Conservation (phyloP, 768 basidiomycete genomes). For the Suillus fuscotomentosus region DNA sequence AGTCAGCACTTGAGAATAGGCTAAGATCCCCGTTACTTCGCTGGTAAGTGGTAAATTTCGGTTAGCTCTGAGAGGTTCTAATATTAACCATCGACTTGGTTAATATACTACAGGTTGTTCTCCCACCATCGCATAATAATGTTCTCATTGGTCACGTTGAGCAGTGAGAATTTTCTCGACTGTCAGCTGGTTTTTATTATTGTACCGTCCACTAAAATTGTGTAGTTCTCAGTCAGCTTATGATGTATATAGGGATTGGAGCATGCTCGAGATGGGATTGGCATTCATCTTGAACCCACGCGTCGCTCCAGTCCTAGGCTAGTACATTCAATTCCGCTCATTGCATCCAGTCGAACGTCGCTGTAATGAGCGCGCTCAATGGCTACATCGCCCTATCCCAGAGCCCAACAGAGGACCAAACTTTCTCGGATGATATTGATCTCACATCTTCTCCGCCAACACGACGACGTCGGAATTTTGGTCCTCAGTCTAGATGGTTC, state of each 20-base stretch:
- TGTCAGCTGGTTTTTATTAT: not conserved
- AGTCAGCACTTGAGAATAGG: not conserved
- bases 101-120: not conserved
- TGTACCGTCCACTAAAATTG: not conserved
- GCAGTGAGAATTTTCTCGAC: not conserved
- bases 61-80: not conserved
- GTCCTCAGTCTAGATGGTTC: not conserved
- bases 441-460: not conserved
- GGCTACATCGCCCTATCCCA: not conserved
- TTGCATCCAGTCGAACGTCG: not conserved
- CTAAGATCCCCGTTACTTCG: not conserved
- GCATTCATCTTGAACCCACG: not conserved
- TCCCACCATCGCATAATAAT: not conserved
- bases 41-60: not conserved
- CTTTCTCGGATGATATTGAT: not conserved
- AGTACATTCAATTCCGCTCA: not conserved
- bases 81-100: not conserved
- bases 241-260: not conserved
- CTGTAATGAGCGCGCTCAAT: not conserved
- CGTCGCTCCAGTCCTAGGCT: not conserved
- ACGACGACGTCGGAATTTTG: not conserved
- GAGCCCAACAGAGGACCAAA: not conserved
- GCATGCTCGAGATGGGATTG: not conserved
- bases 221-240: not conserved
- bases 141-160: not conserved